Evolutionary conservation across 257 asterid genomes (phyloP), one percentile per base, ranked within the genome.

Genomic region (Cynanchum wilfordii): DNA sequence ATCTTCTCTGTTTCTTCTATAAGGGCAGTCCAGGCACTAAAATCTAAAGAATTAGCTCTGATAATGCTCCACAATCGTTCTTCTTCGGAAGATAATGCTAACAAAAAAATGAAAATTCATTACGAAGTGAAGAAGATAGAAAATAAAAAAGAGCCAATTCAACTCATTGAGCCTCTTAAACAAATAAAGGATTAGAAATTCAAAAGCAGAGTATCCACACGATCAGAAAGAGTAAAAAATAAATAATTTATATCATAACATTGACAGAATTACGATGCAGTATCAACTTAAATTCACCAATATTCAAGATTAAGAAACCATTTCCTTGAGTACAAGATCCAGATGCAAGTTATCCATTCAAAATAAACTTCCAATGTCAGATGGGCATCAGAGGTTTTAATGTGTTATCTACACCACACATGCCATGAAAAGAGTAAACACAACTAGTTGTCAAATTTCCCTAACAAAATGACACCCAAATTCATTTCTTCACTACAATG

Each of bases 41-140:
- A 95, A 57, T 95, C 99, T 79, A 86, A 77, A 38, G 96, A 87
- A 84, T 95, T 95, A 49, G 96, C 84, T 25, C 90, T 88, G 56
- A 95, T 96, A 67, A 90, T 87, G 88, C 90, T 95, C 99, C 99
- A 95, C 62, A 90, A 62, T 78, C 97, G 88, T 81, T 92, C 98
- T 85, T 95, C 98, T 82, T 95, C 99, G 16, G 88, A 87, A 75
- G 91, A 87, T 71, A 92, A 83, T 40, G 84, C 99, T 92, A 89
- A 44, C 44, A 71, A 76, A 76, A 47, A 27, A 59, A 70, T 24
- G n/a, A 22, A 12, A 2, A 52, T 0, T 7, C 45, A 38, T 56
- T 33, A 76, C 29, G 33, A 17, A 44, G 66, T 49, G 19, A 40
- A 16, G 56, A 51, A 33, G n/a, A 27, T 50, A 68, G 64, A 38